Conservation (phyloP, 345 rosid genomes). For the Diplotaxis tenuifolia region DNA sequence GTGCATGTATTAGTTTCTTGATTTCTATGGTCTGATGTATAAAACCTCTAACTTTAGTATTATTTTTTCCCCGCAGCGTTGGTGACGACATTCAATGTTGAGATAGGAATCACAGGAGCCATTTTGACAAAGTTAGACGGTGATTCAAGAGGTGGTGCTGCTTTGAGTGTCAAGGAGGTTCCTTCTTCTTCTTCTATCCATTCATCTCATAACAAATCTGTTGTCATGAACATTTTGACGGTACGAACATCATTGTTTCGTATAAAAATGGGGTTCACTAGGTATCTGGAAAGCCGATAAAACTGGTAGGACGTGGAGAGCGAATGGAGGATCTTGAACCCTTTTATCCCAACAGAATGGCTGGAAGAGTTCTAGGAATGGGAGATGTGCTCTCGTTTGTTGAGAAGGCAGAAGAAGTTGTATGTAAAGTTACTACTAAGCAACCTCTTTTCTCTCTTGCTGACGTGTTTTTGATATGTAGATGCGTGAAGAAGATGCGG, state of each 20-base stretch:
- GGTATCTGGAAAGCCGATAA: constrained; percentile 98
- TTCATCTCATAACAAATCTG: neutral
- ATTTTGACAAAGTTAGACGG: constrained; percentile 98
- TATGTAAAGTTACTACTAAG: constrained; percentile 35
- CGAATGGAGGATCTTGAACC: constrained; percentile 98
- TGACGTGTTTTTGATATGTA: constrained; percentile 27
- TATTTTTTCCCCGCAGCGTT: constrained; percentile 50
- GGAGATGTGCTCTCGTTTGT: constrained; percentile 97
- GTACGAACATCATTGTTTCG: neutral
- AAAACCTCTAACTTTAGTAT: neutral
- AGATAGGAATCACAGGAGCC: constrained; percentile 99
- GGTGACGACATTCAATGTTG: constrained; percentile 92
- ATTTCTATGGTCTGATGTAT: neutral
- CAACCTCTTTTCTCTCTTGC: constrained; percentile 7
- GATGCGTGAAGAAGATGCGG: constrained; percentile 99
- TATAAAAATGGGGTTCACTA: constrained; percentile 27
- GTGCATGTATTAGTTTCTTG: neutral
- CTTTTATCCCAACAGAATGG: constrained; percentile 96
- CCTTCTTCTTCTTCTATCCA: constrained; percentile 15
- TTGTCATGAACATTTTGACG: neutral
- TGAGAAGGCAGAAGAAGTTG: constrained; percentile 97
- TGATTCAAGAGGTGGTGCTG: constrained; percentile 99
- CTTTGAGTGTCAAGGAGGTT: constrained; percentile 98
- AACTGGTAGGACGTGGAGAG: constrained; percentile 97
- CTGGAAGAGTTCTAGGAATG: constrained; percentile 96